phyloP scores from a whole-genome alignment of 2,329 filamentous ascomycete species.

The Chaetoscypha palmicola region DNA sequence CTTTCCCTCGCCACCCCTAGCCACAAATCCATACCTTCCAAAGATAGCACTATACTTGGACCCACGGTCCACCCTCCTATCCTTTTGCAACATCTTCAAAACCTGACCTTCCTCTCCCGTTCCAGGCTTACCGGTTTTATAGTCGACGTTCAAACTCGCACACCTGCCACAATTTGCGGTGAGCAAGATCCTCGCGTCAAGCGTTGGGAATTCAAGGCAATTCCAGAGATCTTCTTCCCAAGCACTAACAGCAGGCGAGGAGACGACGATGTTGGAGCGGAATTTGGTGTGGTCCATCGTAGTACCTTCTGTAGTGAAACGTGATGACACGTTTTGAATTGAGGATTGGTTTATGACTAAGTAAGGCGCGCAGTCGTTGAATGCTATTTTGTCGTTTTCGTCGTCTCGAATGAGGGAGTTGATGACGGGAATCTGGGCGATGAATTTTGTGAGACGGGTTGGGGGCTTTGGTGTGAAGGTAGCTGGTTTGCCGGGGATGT shows the following conservation, averaged over 20 bases:
- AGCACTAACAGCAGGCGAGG: conserved; percentile 42
- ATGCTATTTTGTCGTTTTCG: conserved; percentile 50
- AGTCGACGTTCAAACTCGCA: conserved; percentile 64
- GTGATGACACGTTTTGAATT: conserved; percentile 55
- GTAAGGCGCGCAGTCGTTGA: conserved; percentile 69
- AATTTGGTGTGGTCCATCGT: conserved; percentile 61
- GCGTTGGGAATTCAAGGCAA: conserved; percentile 31
- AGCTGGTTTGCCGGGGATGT: conserved; percentile 18
- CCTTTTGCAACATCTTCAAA: conserved; percentile 62
- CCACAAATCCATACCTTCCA: conserved; percentile 63
- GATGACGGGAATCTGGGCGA: conserved; percentile 18
- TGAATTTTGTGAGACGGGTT: conserved; percentile 8
- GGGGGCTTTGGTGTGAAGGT: conserved; percentile 12
- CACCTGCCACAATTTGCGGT: conserved; percentile 67
- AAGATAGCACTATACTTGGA: conserved; percentile 63
- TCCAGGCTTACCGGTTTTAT: conserved; percentile 53
- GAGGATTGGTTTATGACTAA: conserved; percentile 66
- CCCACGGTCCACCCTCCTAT: conserved; percentile 64
- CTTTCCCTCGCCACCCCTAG: conserved; percentile 23
- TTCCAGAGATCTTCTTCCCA: conserved; percentile 72
- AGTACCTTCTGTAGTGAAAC: conserved; percentile 43
- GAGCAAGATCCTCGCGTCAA: conserved; percentile 41
- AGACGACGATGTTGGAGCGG: conserved; percentile 65
- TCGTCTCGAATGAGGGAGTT: conserved; percentile 13
- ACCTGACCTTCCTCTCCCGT: conserved; percentile 51